Evolutionary conservation across 148 eudicot species (phyloP).

Genomic region (Agrostemma githago): DNA sequence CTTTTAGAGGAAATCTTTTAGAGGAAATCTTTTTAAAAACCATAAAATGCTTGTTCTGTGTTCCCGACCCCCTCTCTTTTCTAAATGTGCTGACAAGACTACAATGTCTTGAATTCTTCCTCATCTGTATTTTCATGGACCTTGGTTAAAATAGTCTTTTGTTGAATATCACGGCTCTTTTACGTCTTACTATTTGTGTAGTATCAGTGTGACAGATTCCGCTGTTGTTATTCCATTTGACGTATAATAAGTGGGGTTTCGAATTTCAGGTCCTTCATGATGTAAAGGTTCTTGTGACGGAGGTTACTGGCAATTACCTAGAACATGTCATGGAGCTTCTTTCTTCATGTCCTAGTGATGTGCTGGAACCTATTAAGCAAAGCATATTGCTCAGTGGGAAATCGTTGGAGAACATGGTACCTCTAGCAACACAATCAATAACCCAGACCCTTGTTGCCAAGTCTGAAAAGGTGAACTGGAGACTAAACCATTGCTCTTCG

Average conservation of each 20-base stretch:
- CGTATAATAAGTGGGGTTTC: conserved; percentile 7
- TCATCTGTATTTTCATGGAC: not conserved
- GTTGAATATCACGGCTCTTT: not conserved
- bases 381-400: conserved; percentile 76
- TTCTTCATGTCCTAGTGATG: conserved; percentile 68
- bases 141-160: not conserved
- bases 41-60: not conserved
- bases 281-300: conserved; percentile 52
- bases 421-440: conserved; percentile 48
- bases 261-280: conserved; percentile 79
- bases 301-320: conserved; percentile 55
- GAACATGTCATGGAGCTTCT: conserved; percentile 54
- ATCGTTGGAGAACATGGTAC: conserved; percentile 54
- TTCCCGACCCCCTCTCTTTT: not conserved
- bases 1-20: not conserved
- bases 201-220: not conserved
- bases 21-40: not conserved
- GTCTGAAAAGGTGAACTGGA: conserved; percentile 64
- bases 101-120: not conserved
- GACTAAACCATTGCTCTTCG: not conserved
- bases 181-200: not conserved
- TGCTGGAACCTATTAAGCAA: conserved; percentile 67
- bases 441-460: conserved; percentile 64
- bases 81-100: not conserved
- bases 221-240: not conserved